phyloP scores from a whole-genome alignment of 2,329 filamentous ascomycete genomes.

The Aquanectria penicillioides region DNA sequence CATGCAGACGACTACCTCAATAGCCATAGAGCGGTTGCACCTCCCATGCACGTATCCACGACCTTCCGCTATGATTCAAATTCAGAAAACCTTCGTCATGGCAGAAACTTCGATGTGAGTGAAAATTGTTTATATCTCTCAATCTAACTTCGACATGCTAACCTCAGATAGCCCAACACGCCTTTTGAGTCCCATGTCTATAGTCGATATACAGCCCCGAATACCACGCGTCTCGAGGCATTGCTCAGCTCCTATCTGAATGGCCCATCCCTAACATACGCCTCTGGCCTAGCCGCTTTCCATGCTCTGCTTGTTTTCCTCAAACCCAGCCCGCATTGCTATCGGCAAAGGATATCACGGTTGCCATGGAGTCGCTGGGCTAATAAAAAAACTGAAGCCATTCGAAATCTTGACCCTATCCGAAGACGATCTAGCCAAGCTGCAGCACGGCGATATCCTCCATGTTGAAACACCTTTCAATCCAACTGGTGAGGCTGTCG shows the following conservation, averaged over 20 bases:
- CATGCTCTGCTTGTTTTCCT: conserved; percentile 86
- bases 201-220: conserved; percentile 81
- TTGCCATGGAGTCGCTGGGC: neutral
- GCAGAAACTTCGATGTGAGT: neutral
- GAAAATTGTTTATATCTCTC: neutral
- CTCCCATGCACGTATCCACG: neutral
- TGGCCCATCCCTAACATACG: conserved; percentile 78
- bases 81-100: neutral
- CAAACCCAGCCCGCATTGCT: conserved; percentile 83
- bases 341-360: conserved; percentile 86
- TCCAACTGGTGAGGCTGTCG: neutral
- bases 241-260: conserved; percentile 79
- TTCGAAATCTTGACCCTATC: neutral
- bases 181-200: conserved; percentile 78
- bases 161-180: conserved; percentile 54
- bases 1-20: conserved; percentile 1
- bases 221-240: conserved; percentile 86
- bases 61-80: conserved; percentile 1
- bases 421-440: conserved; percentile 46
- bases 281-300: conserved; percentile 86
- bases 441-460: conserved; percentile 49
- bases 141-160: neutral
- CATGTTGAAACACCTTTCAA: conserved; percentile 9
- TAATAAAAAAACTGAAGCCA: neutral
- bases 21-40: neutral